Evolutionary conservation across 2,329 filamentous ascomycete genomes (phyloP).

Genomic region (Huntiella decipiens): DNA sequence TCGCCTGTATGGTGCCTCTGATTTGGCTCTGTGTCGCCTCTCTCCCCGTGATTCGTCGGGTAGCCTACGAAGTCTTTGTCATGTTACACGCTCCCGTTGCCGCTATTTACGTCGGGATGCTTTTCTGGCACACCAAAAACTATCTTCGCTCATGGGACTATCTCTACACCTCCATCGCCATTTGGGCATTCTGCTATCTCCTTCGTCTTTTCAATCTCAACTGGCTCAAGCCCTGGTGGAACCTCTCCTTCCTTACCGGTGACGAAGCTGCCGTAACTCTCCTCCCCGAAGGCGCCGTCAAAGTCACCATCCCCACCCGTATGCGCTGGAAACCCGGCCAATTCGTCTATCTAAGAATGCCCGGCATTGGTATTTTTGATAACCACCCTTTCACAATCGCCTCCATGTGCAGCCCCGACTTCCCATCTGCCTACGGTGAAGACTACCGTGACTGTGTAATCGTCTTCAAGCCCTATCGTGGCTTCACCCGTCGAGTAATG

Average conservation of each 20-base stretch:
- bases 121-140: slow-evolving; percentile 95
- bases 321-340: slow-evolving; percentile 87
- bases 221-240: slow-evolving; percentile 59
- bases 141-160: slow-evolving; percentile 82
- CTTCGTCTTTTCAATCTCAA: slow-evolving; percentile 70
- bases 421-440: slow-evolving; percentile 79
- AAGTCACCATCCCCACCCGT: slow-evolving; percentile 83
- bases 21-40: slow-evolving; percentile 72
- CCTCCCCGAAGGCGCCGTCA: slow-evolving; percentile 85
- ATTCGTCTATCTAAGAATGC: slow-evolving; percentile 88
- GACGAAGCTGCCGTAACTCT: slow-evolving; percentile 81
- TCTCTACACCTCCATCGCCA: slow-evolving; percentile 59
- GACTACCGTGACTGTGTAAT: slow-evolving; percentile 75
- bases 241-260: slow-evolving; percentile 64
- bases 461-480: slow-evolving; percentile 79
- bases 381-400: slow-evolving; percentile 94
- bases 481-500: slow-evolving; percentile 75
- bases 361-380: slow-evolving; percentile 72
- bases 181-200: slow-evolving; percentile 59
- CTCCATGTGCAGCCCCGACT: slow-evolving; percentile 80
- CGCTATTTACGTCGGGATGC: slow-evolving; percentile 58
- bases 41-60: slow-evolving; percentile 54
- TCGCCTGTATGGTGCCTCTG: slow-evolving; percentile 64
- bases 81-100: slow-evolving; percentile 66
- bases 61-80: slow-evolving; percentile 74